Conservation (phyloP, 345 rosid genomes). For the Turritis glabra region DNA sequence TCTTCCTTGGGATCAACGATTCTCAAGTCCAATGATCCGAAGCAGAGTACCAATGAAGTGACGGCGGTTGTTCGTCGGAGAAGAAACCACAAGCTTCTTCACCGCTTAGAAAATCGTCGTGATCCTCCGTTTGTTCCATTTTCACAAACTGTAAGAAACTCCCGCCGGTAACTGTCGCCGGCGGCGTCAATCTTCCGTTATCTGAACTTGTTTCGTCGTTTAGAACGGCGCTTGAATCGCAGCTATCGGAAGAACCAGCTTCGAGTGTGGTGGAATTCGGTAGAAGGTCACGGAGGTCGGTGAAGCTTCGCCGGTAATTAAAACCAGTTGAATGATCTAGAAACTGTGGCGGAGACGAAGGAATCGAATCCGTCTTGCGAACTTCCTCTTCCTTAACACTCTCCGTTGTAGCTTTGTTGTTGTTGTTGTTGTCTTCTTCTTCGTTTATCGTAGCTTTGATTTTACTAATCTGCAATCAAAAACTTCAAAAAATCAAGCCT, state of each 20-base stretch:
- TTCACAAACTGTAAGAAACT: slow-evolving; percentile 59
- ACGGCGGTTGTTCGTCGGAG: slow-evolving; percentile 85
- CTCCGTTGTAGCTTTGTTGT: slow-evolving; percentile 31
- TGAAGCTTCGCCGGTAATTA: slow-evolving; percentile 52
- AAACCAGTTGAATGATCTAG: slow-evolving; percentile 42
- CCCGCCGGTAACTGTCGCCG: slow-evolving; percentile 30
- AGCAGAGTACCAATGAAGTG: slow-evolving; percentile 71
- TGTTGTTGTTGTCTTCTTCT: slow-evolving; percentile 27
- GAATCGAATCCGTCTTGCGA: slow-evolving; percentile 22
- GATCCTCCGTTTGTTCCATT: slow-evolving; percentile 60
- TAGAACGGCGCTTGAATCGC: slow-evolving; percentile 75
- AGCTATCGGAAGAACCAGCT: slow-evolving; percentile 79
- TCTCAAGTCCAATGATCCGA: slow-evolving; percentile 39
- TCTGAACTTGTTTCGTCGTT: slow-evolving; percentile 72
- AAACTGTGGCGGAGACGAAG: slow-evolving; percentile 38
- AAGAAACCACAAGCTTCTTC: slow-evolving; percentile 86
- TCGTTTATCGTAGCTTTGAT: slow-evolving; percentile 66
- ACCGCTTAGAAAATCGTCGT: slow-evolving; percentile 62
- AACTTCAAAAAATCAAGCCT: neutral
- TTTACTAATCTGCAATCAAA: slow-evolving; percentile 58
- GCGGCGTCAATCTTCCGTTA: slow-evolving; percentile 39
- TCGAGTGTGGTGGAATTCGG: slow-evolving; percentile 37
- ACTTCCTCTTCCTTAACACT: slow-evolving; percentile 65
- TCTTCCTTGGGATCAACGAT: neutral
- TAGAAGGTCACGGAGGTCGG: slow-evolving; percentile 47